Evolutionary conservation across 805 yeast genomes (phyloP).

Genomic region (Yamadazyma paraphyllophila): DNA sequence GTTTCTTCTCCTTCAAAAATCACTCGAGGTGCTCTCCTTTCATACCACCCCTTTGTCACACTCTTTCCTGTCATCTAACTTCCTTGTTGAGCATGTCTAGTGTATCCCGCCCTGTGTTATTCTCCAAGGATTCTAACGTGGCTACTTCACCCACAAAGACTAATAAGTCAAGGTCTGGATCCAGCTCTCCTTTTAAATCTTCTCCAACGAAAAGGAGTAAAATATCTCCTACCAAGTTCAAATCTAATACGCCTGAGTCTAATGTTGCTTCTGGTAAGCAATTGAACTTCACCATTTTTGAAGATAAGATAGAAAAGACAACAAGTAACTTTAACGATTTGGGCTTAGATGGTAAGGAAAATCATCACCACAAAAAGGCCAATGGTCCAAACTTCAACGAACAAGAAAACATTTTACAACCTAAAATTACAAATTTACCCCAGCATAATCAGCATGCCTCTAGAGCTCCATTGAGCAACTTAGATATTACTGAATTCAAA

Average conservation of each 20-base stretch:
- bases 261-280: not conserved
- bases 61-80: not conserved
- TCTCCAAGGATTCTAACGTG: slow-evolving; percentile 12
- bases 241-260: not conserved
- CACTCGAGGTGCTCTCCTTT: not conserved
- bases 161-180: slow-evolving; percentile 8
- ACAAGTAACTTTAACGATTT: slow-evolving; percentile 12
- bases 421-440: slow-evolving; percentile 9
- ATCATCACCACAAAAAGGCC: not conserved
- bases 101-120: slow-evolving; percentile 8
- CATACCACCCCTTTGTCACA: not conserved
- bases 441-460: slow-evolving; percentile 6
- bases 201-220: slow-evolving; percentile 14
- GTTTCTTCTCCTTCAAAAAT: not conserved
- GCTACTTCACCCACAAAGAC: slow-evolving; percentile 8
- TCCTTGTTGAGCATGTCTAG: slow-evolving; percentile 8
- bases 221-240: slow-evolving; percentile 6
- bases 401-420: slow-evolving; percentile 35
- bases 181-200: slow-evolving; percentile 13
- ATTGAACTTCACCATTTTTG: slow-evolving; percentile 7
- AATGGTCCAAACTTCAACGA: slow-evolving; percentile 21
- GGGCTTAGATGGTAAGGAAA: slow-evolving; percentile 15
- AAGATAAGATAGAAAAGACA: slow-evolving; percentile 4
- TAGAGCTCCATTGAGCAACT: slow-evolving; percentile 13
- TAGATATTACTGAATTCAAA: slow-evolving; percentile 11